Base-by-base conservation (phyloP, 495 filamentous ascomycete genomes). In the Lophiotrema nucula region DNA sequence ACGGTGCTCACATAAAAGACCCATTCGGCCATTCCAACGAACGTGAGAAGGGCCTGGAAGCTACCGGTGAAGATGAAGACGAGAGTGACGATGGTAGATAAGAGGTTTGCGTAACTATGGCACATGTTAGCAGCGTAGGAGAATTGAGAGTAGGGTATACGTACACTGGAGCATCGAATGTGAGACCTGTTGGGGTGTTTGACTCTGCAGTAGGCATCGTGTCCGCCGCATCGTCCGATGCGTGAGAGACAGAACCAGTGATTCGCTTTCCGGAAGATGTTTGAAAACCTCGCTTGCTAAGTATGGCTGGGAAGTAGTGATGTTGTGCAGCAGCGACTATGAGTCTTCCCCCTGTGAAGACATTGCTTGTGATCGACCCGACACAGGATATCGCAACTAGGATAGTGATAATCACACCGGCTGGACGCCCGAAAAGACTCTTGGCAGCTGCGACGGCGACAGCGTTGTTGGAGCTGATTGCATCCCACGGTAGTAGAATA, bases 21-120 rank as follows among this genome's bases (percentile, higher is more conserved):
- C 47, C 57, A 66, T 28, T 48, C 47, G 19, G 57, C 58, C 58
- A 66, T 61, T 13, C 63, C 58, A 10, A 58, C 48, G 28, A 66
- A 66, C 4, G 43, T 62, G 6, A 66, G 19, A 13, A 66, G 58
- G 21, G 42, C 31, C 5, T 49, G 47, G 33, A 66, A 66, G 22
- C 33, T 58, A 13, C 57, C 63, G 3, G 33, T 51, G 18, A 58
- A 6, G 11, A 66, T 58, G 46, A 62, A 66, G n/a, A 54, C 31
- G 16, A 58, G 22, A 23, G 58, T 61, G 12, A 66, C 19, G 2
- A 51, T 23, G 42, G 45, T 27, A 25, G 47, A 26, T 0, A 66
- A 27, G 18, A 57, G 27, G 22, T 61, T 62, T 1, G 63, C 52
- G 15, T 43, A 33, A 6, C 61, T 65, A 23, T 35, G n/a, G 31